These are phyloP conservation scores for Vickermania ingenoplastis DNA, from an alignment of 208 protist genomes.

Conservation along the genomic window DNA sequence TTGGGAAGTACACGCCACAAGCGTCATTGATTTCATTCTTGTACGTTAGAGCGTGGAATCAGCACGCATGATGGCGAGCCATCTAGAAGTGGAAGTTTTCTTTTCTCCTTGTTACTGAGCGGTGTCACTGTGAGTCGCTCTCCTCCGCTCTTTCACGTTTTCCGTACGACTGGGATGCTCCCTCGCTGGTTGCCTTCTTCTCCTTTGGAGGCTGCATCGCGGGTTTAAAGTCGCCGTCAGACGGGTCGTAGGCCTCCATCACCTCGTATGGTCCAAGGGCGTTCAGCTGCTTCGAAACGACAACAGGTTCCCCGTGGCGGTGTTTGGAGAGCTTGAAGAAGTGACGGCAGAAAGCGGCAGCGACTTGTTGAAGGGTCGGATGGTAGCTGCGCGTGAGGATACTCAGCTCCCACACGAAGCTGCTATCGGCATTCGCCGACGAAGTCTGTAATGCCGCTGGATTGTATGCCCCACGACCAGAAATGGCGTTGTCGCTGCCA, in stretches of 20 bases:
- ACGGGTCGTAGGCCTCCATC: constrained; percentile 84
- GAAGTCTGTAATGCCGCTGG: constrained; percentile 73
- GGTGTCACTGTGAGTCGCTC: too few relatives aligned
- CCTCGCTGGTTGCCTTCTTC: too few relatives aligned
- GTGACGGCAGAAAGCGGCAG: constrained; percentile 76
- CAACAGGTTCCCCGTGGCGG: constrained; percentile 71
- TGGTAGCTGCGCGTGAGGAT: constrained; percentile 73
- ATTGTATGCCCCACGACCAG: constrained; percentile 78
- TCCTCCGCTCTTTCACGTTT: too few relatives aligned
- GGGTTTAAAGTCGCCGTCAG: constrained; percentile 66
- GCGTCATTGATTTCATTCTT: too few relatives aligned
- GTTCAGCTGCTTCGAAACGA: constrained; percentile 84
- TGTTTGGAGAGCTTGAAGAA: constrained; percentile 76
- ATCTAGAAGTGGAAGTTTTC: too few relatives aligned
- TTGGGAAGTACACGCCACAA: too few relatives aligned
- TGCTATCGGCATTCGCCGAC: constrained; percentile 76
- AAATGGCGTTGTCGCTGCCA: constrained; percentile 83
- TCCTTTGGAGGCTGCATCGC: constrained; percentile 22
- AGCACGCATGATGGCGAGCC: too few relatives aligned
- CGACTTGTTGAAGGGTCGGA: constrained; percentile 70
- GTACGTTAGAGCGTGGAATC: too few relatives aligned
- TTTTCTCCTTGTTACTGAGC: too few relatives aligned
- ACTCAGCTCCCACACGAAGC: constrained; percentile 84
- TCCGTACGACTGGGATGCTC: constrained; percentile 14
- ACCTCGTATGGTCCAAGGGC: constrained; percentile 82